A percentile compares a stretch with the other conserved stretches of the same genome.
Evolutionary conservation across 2,329 filamentous ascomycete genomes (phyloP).

Genomic region (Aspergillus sp.): DNA sequence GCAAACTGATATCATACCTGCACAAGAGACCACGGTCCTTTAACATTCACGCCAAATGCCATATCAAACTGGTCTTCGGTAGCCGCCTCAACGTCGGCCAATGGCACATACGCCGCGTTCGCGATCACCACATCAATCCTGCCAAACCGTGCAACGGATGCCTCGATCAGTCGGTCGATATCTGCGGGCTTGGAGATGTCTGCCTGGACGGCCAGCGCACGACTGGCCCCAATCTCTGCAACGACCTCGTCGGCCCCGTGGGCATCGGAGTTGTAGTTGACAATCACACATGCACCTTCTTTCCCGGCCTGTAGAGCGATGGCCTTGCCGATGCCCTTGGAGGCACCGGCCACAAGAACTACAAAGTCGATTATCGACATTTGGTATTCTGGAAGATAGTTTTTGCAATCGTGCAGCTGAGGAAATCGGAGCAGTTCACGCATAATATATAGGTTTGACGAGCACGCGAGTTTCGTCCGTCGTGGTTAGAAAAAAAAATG

Average conservation of each 20-base stretch:
- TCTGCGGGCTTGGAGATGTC: slow-evolving; percentile 54
- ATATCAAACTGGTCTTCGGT: slow-evolving; percentile 57
- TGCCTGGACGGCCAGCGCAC: slow-evolving; percentile 58
- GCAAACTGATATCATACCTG: not conserved
- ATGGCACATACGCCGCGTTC: slow-evolving; percentile 57
- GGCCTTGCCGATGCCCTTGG: slow-evolving; percentile 2
- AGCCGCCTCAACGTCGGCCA: slow-evolving; percentile 52
- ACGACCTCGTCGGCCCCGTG: slow-evolving; percentile 60
- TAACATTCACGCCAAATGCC: slow-evolving; percentile 58
- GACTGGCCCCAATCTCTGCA: slow-evolving; percentile 47
- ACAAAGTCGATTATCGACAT: not conserved
- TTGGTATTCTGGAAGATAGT: not conserved
- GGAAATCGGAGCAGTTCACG: too few relatives aligned
- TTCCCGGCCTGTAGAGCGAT: slow-evolving; percentile 1
- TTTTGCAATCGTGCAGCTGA: too few relatives aligned
- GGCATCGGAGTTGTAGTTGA: slow-evolving; percentile 43
- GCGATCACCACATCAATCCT: slow-evolving; percentile 62
- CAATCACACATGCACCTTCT: slow-evolving; percentile 1
- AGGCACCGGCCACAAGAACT: not conserved
- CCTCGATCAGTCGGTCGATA: slow-evolving; percentile 53
- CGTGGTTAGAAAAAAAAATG: too few relatives aligned
- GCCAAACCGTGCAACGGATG: slow-evolving; percentile 54
- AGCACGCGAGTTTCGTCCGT: too few relatives aligned
- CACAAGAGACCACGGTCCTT: slow-evolving; percentile 58
- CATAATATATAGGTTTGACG: too few relatives aligned